phyloP scores from a whole-genome alignment of 768 basidiomycete genomes.

The Agaricus sinodeliciosus region DNA sequence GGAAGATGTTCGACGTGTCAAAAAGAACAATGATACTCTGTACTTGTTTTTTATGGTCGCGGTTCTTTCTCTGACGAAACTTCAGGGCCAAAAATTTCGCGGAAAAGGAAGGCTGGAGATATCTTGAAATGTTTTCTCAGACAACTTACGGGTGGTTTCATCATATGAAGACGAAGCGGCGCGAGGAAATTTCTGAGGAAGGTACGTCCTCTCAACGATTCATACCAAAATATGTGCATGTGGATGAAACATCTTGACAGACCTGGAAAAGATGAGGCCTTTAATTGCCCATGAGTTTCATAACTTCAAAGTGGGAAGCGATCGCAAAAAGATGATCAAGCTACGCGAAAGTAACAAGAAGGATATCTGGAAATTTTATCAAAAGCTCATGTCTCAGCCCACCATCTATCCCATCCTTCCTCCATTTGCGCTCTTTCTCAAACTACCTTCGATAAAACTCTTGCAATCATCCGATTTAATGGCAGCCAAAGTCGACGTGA shows the following conservation, averaged over 20 bases:
- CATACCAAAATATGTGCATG: not conserved
- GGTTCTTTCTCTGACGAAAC: not conserved
- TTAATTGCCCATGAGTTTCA: slow-evolving; percentile 22
- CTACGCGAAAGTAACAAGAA: slow-evolving; percentile 21
- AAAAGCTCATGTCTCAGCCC: slow-evolving; percentile 32
- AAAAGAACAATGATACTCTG: slow-evolving; percentile 12
- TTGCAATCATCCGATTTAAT: slow-evolving; percentile 23
- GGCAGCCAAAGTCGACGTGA: slow-evolving; percentile 1
- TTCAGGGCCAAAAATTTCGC: slow-evolving; percentile 32
- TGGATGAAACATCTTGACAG: slow-evolving; percentile 9
- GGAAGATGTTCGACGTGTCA: slow-evolving; percentile 1
- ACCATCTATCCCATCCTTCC: slow-evolving; percentile 31
- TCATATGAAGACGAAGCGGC: slow-evolving; percentile 26
- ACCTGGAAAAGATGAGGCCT: slow-evolving; percentile 16
- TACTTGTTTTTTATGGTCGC: slow-evolving; percentile 10
- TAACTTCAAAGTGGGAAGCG: slow-evolving; percentile 15
- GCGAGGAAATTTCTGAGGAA: slow-evolving; percentile 28
- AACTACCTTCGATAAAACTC: slow-evolving; percentile 36
- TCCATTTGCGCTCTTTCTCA: slow-evolving; percentile 38
- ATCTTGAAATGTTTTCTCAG: slow-evolving; percentile 32
- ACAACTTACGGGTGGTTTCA: slow-evolving; percentile 33
- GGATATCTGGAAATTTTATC: slow-evolving; percentile 37
- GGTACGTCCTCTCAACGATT: slow-evolving; percentile 28
- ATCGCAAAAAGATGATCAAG: slow-evolving; percentile 16
- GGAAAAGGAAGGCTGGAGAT: slow-evolving; percentile 33